Evolutionary conservation across 768 basidiomycete genomes (phyloP), one percentile per base, ranked within the genome.

Genomic region (Mycena crocata): DNA sequence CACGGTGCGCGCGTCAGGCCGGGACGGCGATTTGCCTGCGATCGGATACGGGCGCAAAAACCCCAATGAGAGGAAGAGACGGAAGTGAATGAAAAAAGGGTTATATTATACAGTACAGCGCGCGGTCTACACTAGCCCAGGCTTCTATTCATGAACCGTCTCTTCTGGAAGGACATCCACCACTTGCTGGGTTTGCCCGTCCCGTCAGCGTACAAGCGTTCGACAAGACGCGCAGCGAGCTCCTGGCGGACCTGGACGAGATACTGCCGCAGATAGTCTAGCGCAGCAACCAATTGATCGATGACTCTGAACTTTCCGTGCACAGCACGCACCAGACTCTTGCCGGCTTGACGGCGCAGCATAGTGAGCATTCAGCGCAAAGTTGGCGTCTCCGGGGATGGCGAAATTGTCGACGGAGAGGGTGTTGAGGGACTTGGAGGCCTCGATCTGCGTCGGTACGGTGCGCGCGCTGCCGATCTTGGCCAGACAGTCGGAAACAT

Each of bases 111-210:
- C 40, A 44, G 64, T 67, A 72, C 71, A 73, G 51, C 71, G 52
- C 44, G 50, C 32, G 61, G 50, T 37, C 50, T 51, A 62, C 58
- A 92, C 75, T 87, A 86, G 64, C 89, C 90, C 77, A 95, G 78
- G 78, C 93, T 94, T 76, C 94, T 90, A 82, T 94, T 94, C 94
- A 95, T 95, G 87, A 95, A 95, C 28, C 94, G 89, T 76, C 96
- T 88, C 87, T 98, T 98, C 80, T 96, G 95, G 89, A 99, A 99
- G 24, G 94, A 93, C 95, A 98, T 97, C 98, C 98, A 99, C 98
- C 98, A 99, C 80, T 99, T 99, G 85, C 93, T 98, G 7, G 98
- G 96, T 77, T 94, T 96, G 63, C 92, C 92, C 5, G 93, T 92
- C 7, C 96, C 96, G 76, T 97, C 95, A 40, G 91, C 94, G 77